A percentile compares a stretch with the other conserved stretches of the same genome.
Evolutionary conservation across 177 flowering plant genomes (phyloP).

Genomic region (Tripterygium wilfordii): DNA sequence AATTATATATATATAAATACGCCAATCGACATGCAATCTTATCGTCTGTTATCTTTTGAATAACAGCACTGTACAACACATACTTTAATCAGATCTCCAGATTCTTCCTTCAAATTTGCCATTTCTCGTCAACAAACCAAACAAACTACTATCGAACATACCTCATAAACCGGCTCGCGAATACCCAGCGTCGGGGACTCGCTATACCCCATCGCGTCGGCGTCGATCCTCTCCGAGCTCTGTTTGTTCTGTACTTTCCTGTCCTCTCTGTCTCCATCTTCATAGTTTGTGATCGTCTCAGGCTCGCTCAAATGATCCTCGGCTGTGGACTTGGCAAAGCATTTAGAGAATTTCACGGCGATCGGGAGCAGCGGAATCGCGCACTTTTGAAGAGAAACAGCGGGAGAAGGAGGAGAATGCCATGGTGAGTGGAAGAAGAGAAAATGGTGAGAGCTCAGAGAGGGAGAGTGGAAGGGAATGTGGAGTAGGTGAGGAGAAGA

Average conservation of each 20-base stretch:
- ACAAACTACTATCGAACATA: conserved; percentile 10
- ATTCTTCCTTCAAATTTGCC: neutral
- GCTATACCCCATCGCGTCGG: conserved; percentile 11
- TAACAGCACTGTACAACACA: no score
- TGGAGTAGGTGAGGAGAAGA: conserved; percentile 20
- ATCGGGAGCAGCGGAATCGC: conserved; percentile 10
- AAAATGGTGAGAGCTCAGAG: conserved; percentile 11
- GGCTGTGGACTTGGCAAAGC: conserved; percentile 32
- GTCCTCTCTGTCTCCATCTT: conserved; percentile 17
- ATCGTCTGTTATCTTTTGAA: no score
- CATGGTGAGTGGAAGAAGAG: conserved; percentile 15
- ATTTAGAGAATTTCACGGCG: conserved; percentile 12
- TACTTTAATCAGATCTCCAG: no score
- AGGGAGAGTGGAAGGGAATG: conserved; percentile 13
- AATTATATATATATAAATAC: no score
- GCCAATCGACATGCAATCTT: no score
- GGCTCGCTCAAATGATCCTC: conserved; percentile 20
- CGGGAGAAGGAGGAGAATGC: conserved; percentile 3
- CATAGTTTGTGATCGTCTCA: conserved; percentile 20
- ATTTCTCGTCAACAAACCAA: neutral
- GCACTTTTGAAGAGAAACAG: conserved; percentile 7
- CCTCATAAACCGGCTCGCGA: conserved; percentile 92
- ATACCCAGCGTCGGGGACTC: conserved; percentile 68
- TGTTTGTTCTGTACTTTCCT: conserved; percentile 5
- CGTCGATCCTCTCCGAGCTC: conserved; percentile 10